Percentiles rank a stretch among this genome's conserved stretches.
phyloP scores from a whole-genome alignment of 495 filamentous ascomycete species.

The Cercophora newfieldiana region DNA sequence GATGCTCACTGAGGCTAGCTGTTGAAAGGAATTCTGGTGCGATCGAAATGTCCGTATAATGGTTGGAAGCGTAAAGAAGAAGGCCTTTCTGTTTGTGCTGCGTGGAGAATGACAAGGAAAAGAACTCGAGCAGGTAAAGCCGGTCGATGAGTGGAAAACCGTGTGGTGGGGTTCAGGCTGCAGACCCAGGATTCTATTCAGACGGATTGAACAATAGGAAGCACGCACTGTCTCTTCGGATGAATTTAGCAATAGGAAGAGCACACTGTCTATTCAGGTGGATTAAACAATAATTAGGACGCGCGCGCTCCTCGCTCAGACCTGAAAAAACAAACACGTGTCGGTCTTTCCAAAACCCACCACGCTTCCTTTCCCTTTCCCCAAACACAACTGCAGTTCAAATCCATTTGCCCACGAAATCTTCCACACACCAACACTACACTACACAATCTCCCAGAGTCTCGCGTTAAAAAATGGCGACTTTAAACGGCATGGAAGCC shows the following conservation, averaged over 20 bases:
- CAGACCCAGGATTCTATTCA: constrained; percentile 1
- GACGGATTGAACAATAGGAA: neutral
- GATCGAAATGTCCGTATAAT: constrained; percentile 11
- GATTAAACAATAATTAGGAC: no score
- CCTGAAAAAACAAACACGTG: no score
- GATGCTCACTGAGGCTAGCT: constrained; percentile 3
- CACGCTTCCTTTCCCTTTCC: neutral
- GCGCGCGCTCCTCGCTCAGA: constrained; percentile 7
- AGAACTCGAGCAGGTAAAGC: constrained; percentile 12
- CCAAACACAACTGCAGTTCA: neutral
- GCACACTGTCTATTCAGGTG: no score
- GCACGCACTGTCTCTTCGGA: constrained; percentile 1
- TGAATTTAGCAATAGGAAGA: constrained; percentile 9
- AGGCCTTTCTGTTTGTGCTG: constrained; percentile 8
- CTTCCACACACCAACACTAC: neutral
- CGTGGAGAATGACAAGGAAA: no score
- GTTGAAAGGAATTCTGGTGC: constrained; percentile 6
- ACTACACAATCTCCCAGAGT: no score
- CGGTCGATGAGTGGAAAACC: constrained; percentile 4
- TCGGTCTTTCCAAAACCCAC: neutral
- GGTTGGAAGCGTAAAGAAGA: constrained; percentile 7
- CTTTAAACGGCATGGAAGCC: neutral
- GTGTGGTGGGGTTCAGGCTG: constrained; percentile 6
- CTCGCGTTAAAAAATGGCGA: neutral
- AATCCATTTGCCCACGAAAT: neutral